Evolutionary conservation across 2,329 filamentous ascomycete genomes (phyloP), one percentile per base, ranked within the genome.

Genomic region (Colletotrichum eleusines): DNA sequence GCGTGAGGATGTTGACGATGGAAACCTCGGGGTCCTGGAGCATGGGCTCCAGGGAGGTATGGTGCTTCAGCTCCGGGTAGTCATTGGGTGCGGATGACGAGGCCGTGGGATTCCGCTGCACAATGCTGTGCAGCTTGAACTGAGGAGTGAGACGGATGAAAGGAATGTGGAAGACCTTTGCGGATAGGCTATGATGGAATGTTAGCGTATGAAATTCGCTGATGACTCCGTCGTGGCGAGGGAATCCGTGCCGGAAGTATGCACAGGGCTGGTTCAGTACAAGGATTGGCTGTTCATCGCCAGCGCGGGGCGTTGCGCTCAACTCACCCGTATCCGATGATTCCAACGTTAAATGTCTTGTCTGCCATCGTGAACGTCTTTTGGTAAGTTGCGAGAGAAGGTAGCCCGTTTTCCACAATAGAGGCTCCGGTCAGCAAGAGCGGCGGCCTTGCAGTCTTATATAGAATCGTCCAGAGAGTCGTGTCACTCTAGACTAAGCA

Each of bases 161-260:
- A 73, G 93, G 93, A 77, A 95, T 94, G 81, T 96, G 93, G 82
- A 95, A 96, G 81, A 92, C 86, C 78, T 94, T 95, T 80, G 93
- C 93, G 1, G 87, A 89, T 62, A 87, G 77, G 78, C 87, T 88
- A 67, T 42, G 31, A 14, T 16, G 38, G 20, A 9, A 35, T 31
- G 72, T 72, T 26, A 73, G 75, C 75, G 53, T 73, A 42, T 69
- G 44, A 20, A 28, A 11, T 11, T 58, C 33, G 40, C 44, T 11
- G 40, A 9, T 33, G 44, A 44, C 16, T 53, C 16, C 35, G 50
- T 33, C 44, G 26, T 48, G 18, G 33, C 35, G 26, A 71, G 28
- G 48, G 26, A 50, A 59, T 59, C 55, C n/a, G n/a, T n/a, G n/a
- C 51, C 33, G 18, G 59, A 51, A 69, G 63, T 18, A 16, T 33